phyloP scores from a whole-genome alignment of 495 filamentous ascomycete species.

The Bacidia rubella region DNA sequence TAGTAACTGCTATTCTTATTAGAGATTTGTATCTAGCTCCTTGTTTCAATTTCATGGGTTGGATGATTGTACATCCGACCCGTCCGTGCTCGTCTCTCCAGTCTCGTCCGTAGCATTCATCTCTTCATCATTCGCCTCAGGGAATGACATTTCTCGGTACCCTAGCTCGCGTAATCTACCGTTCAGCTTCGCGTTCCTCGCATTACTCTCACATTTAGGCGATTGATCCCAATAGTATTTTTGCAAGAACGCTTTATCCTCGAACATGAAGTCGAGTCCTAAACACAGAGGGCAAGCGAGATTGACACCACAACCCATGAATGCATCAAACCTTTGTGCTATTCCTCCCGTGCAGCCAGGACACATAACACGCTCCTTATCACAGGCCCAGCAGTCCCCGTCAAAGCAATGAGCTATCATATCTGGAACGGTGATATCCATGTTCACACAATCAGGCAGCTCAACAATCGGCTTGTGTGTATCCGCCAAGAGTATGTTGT shows the following conservation, averaged over 20 bases:
- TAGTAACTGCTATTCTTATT: no score
- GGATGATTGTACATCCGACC: no score
- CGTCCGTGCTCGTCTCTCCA: no score
- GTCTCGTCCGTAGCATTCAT: no score
- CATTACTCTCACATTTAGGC: not conserved
- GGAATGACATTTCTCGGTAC: no score
- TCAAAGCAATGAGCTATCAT: not conserved
- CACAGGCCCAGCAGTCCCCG: slow-evolving; percentile 2
- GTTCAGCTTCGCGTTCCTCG: not conserved
- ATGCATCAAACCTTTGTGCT: not conserved
- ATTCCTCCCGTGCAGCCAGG: not conserved
- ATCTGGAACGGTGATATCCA: not conserved
- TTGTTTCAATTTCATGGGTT: no score
- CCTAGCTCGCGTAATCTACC: not conserved
- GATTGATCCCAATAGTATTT: not conserved
- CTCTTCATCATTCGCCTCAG: no score
- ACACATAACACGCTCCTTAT: not conserved
- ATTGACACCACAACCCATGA: not conserved
- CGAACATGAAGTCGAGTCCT: not conserved
- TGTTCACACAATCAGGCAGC: not conserved
- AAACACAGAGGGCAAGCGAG: not conserved
- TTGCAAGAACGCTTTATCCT: not conserved
- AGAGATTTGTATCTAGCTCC: no score
- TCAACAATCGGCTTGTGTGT: not conserved
- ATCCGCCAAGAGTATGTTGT: not conserved